These are phyloP conservation scores for Aquanectria penicillioides DNA, from an alignment of 2,329 filamentous ascomycete genomes.

Conservation along the genomic window DNA sequence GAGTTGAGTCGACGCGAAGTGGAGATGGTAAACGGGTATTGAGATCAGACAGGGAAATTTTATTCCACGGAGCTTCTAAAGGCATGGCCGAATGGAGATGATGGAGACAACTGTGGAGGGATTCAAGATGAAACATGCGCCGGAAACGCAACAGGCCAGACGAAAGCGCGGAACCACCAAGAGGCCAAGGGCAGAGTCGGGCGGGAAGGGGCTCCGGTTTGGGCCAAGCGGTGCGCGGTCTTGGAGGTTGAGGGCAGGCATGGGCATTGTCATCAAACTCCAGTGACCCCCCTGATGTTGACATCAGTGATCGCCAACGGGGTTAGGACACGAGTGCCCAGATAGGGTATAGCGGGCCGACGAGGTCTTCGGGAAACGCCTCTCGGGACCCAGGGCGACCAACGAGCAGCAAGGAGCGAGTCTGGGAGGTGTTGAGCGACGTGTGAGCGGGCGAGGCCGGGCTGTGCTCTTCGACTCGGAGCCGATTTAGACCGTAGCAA, in stretches of 20 bases:
- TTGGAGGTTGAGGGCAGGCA: conserved; percentile 28
- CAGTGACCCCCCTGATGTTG: conserved; percentile 23
- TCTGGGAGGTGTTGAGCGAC: conserved; percentile 6
- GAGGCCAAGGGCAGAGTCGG: conserved; percentile 5
- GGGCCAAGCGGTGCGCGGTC: conserved; percentile 24
- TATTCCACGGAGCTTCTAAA: conserved; percentile 37
- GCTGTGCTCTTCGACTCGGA: conserved; percentile 38
- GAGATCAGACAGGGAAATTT: conserved; percentile 22
- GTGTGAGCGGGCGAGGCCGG: conserved; percentile 35
- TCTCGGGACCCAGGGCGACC: conserved; percentile 30
- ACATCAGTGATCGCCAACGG: conserved; percentile 40
- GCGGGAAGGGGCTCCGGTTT: conserved; percentile 13
- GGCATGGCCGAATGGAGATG: conserved; percentile 29
- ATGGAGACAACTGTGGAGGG: conserved; percentile 32
- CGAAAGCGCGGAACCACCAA: conserved; percentile 1
- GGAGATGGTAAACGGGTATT: conserved; percentile 26
- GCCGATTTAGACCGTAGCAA: conserved; percentile 33
- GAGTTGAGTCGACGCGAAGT: conserved; percentile 39
- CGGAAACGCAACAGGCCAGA: conserved; percentile 12
- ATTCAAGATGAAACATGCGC: conserved; percentile 35
- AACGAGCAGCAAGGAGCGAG: conserved; percentile 28
- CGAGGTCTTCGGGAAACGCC: conserved; percentile 23
- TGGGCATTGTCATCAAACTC: conserved; percentile 31
- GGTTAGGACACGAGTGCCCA: conserved; percentile 36
- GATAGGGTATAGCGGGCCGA: conserved; percentile 29